These are phyloP conservation scores for Orbilia brochopaga DNA, from an alignment of 2,329 filamentous ascomycete species.

Conservation along the genomic window DNA sequence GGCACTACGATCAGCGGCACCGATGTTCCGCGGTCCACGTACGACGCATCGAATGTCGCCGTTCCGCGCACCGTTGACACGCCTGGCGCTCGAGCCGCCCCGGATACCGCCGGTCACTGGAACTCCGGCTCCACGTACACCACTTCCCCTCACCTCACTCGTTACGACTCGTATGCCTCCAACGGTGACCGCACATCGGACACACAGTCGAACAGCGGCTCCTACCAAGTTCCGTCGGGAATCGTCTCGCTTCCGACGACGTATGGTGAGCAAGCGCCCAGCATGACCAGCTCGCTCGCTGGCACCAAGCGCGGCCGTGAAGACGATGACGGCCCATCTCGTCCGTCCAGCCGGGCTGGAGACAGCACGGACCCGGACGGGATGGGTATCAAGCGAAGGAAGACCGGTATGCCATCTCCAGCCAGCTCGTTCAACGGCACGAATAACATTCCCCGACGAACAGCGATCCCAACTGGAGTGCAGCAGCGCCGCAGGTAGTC, in stretches of 20 bases:
- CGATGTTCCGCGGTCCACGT: conserved; percentile 46
- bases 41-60: conserved; percentile 42
- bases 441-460: conserved; percentile 41
- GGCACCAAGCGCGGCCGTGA: conserved; percentile 68
- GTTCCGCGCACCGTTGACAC: conserved; percentile 49
- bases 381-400: conserved; percentile 45
- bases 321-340: conserved; percentile 69
- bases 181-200: conserved; percentile 75
- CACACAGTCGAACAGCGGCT: conserved; percentile 66
- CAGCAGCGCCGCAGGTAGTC: conserved; percentile 41
- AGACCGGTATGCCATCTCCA: conserved; percentile 43
- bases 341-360: conserved; percentile 66
- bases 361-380: conserved; percentile 55
- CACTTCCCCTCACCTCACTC: conserved; percentile 72
- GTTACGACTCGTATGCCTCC: conserved; percentile 73
- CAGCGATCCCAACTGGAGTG: conserved; percentile 47
- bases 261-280: conserved; percentile 50
- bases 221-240: conserved; percentile 53
- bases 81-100: conserved; percentile 27
- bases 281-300: conserved; percentile 57
- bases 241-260: conserved; percentile 50
- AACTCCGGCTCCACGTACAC: conserved; percentile 36
- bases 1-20: conserved; percentile 36
- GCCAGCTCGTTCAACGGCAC: conserved; percentile 43
- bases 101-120: conserved; percentile 42